Conservation (phyloP, 176 grass and related monocot genomes). For the Canna indica region DNA sequence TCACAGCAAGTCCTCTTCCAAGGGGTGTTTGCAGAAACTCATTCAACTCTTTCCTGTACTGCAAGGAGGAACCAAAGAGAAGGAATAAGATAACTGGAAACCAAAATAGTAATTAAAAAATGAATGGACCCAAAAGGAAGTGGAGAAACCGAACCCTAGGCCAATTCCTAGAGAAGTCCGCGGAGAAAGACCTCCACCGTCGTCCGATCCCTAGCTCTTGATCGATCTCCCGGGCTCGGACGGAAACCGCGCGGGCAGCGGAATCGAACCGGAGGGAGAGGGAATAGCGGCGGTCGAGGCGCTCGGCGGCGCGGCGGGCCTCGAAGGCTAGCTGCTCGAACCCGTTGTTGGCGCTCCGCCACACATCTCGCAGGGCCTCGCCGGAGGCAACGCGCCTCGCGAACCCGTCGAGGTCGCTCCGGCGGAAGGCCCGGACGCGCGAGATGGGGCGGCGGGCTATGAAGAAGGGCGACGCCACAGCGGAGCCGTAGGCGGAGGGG, state of each 20-base stretch:
- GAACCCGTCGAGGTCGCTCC: conserved; percentile 55
- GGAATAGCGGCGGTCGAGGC: conserved; percentile 43
- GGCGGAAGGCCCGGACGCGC: conserved; percentile 53
- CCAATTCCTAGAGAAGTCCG: conserved; percentile 87
- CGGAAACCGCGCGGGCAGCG: conserved; percentile 40
- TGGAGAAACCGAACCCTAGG: conserved; percentile 47
- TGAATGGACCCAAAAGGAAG: neutral
- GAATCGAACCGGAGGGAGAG: conserved; percentile 48
- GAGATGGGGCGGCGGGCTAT: neutral
- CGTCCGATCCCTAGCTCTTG: conserved; percentile 65
- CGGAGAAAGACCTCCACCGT: conserved; percentile 67
- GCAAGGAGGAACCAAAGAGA: conserved; percentile 27
- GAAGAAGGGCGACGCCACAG: neutral
- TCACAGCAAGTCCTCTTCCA: conserved; percentile 59
- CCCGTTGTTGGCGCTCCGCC: conserved; percentile 74
- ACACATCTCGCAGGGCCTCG: conserved; percentile 40
- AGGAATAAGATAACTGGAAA: neutral
- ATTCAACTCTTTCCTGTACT: conserved; percentile 69
- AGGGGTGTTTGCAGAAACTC: conserved; percentile 59
- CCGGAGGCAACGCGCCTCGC: conserved; percentile 42
- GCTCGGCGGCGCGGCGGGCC: conserved; percentile 42
- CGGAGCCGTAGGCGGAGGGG: conserved; percentile 3
- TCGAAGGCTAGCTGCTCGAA: conserved; percentile 69
- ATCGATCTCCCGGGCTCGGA: conserved; percentile 58
- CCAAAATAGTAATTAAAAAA: neutral